Base-by-base conservation (phyloP, 2,329 filamentous ascomycete species). In the Proliferodiscus dingleyae region DNA sequence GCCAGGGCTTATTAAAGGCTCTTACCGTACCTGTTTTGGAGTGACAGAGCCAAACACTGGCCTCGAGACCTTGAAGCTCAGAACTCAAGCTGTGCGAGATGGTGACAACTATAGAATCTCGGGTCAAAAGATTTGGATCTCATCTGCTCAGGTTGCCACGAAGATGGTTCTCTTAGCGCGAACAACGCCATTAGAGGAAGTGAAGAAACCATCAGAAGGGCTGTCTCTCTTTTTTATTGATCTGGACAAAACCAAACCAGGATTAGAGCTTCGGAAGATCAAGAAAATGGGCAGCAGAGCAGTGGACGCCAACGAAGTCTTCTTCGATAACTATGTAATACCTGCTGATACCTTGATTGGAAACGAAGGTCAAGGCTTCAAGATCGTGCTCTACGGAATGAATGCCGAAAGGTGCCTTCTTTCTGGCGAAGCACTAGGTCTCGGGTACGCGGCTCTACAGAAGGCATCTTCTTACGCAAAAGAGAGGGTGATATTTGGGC, bases 91-190 rank as follows among this genome's bases (percentile, higher is more conserved):
- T 0, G 73, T 65, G 23, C 77, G 73, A 53, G 76, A 80, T 16
- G 77, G 77, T 0, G 69, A 75, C 11, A 73, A 70, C 3, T 94
- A 90, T 61, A 71, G 68, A 1, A 73, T 94, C 9, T 78, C 78
- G 0, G 87, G 88, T 0, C 86, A 91, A 62, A 94, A 94, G 68
- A 90, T 91, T 44, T 94, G 88, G 88, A 94, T 93, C 44, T 87
- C 87, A 0, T 90, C 81, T 43, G 88, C 88, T 0, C 87, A 94
- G 62, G 84, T 91, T 0, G 87, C 88, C 0, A 74, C 75, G 3
- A 87, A 88, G 58, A 94, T 94, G 87, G 82, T 94, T 3, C 72
- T 94, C 0, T 74, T 95, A 0, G 87, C 87, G 0, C 78, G 88
- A 1, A 94, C 87, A 0, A 87, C 81, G 0, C 77, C 84, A 0